Evolutionary conservation across 1,284 basidiomycete genomes (phyloP).

Genomic region (Cystodermella granulosa): DNA sequence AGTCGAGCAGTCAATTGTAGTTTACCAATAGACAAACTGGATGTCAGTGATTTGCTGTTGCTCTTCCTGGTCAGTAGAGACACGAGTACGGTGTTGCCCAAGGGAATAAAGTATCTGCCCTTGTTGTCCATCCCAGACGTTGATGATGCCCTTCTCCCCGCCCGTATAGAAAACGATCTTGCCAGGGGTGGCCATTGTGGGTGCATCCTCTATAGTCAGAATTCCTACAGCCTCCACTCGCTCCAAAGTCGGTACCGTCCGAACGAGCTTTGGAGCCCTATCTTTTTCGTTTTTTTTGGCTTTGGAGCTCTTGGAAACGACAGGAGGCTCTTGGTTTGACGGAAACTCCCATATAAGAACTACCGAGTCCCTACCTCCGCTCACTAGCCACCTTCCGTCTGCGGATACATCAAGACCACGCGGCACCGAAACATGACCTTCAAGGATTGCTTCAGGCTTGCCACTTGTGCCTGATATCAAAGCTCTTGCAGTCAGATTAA

Average conservation of each 20-base stretch:
- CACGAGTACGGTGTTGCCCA: slow-evolving; percentile 42
- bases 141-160: slow-evolving; percentile 80
- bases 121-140: slow-evolving; percentile 75
- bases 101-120: slow-evolving; percentile 63
- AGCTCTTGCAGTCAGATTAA: slow-evolving; percentile 68
- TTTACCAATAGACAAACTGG: slow-evolving; percentile 49
- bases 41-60: slow-evolving; percentile 71
- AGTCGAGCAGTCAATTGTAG: slow-evolving; percentile 12
- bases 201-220: slow-evolving; percentile 47
- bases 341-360: slow-evolving; percentile 80
- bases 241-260: slow-evolving; percentile 83
- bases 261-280: slow-evolving; percentile 57
- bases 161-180: slow-evolving; percentile 75
- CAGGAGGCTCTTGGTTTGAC: slow-evolving; percentile 25
- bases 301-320: slow-evolving; percentile 28
- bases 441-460: slow-evolving; percentile 74
- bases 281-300: slow-evolving; percentile 54
- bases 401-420: slow-evolving; percentile 78
- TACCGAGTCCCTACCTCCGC: slow-evolving; percentile 86
- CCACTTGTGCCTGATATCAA: slow-evolving; percentile 53
- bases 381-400: slow-evolving; percentile 83
- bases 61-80: slow-evolving; percentile 62
- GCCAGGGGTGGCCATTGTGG: slow-evolving; percentile 40
- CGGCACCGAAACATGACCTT: slow-evolving; percentile 89
- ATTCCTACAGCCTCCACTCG: slow-evolving; percentile 83